Percentiles rank a stretch among this genome's conserved stretches.
Conservation (phyloP, 1,139 yeast species). For the Suhomyces choctaworum region DNA sequence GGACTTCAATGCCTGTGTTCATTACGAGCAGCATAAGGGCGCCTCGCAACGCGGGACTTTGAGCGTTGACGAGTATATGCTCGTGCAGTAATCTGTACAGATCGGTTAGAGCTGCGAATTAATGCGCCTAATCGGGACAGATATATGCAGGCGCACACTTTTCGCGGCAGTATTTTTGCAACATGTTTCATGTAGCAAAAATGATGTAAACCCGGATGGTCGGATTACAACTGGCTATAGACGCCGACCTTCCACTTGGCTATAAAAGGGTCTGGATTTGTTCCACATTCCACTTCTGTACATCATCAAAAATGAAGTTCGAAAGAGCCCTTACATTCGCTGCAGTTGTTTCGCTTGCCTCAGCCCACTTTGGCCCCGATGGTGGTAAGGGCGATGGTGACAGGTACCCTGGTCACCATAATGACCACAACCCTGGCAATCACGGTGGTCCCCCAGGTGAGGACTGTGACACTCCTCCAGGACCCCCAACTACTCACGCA, state of each 20-base stretch:
- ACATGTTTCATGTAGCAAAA: background rate
- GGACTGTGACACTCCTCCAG: background rate
- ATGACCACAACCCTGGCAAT: slow-evolving; percentile 4
- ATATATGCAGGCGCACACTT: background rate
- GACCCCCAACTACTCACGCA: slow-evolving; percentile 2
- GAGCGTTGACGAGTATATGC: too few species aligned
- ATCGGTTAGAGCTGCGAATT: too few species aligned
- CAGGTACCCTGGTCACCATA: background rate
- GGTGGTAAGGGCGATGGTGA: slow-evolving; percentile 1
- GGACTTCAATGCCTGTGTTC: too few species aligned
- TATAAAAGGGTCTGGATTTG: too few species aligned
- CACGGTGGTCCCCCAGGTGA: slow-evolving; percentile 1
- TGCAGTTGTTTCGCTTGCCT: slow-evolving; percentile 8
- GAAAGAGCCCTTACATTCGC: slow-evolving; percentile 13
- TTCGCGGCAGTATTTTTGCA: background rate
- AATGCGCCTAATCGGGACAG: too few species aligned
- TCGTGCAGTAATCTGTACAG: too few species aligned
- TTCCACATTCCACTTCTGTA: slow-evolving; percentile 4
- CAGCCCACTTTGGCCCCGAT: slow-evolving; percentile 9
- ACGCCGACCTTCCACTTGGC: too few species aligned
- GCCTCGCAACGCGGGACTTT: too few species aligned
- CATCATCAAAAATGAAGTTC: slow-evolving; percentile 10
- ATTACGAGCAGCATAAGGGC: too few species aligned
- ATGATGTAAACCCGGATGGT: too few species aligned
- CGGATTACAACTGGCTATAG: too few species aligned